Evolutionary conservation across 176 grass and related monocot species (phyloP), one percentile per base, ranked within the genome.

Genomic region (Poa annua): DNA sequence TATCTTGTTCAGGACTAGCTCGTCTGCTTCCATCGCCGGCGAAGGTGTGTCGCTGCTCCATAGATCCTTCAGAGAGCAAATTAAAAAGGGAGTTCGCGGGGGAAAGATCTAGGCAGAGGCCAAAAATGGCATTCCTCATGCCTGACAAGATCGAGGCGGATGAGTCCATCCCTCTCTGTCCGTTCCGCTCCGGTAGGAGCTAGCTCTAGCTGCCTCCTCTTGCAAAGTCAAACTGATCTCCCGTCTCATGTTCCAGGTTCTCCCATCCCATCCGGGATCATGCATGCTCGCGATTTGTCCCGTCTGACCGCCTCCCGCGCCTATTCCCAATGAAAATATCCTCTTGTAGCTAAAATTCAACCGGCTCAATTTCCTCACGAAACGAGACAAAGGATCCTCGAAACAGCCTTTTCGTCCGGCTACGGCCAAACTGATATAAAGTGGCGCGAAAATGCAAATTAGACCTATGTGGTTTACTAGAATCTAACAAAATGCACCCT

Each of bases 1-100:
- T 63, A 94, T 87, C 80, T 97, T 97, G 88, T 82, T 88, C 33
- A 94, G 45, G 7, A 97, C 29, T 29, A 29, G 85, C 56, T 88
- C 85, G 21, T 87, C 88, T 19, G 74, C 67, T 32, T 85, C 91
- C 91, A 91, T 91, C 11, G 26, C 71, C 44, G 14, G 39, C 61
- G 20, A 78, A 21, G 75, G 60, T 32, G 5, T 32, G 5, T 8
- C 10, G 21, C 52, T 9, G 52, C 24, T 48, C 20, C 50, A 52
- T 6, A 5, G 50, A 52, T 19, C 34, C 5, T 66, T 11, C 5
- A 15, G 62, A 0, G 62, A 66, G 62, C 62, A 33, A 19, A 52
- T 66, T 66, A 66, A 66, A 66, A 29, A 29, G 29, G 29, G 29
- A 29, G 1, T 29, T 66, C 8, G 8, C 17, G 8, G 29, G 4